phyloP scores from a whole-genome alignment of 345 rosid genomes.

The Gossypium herbaceum region DNA sequence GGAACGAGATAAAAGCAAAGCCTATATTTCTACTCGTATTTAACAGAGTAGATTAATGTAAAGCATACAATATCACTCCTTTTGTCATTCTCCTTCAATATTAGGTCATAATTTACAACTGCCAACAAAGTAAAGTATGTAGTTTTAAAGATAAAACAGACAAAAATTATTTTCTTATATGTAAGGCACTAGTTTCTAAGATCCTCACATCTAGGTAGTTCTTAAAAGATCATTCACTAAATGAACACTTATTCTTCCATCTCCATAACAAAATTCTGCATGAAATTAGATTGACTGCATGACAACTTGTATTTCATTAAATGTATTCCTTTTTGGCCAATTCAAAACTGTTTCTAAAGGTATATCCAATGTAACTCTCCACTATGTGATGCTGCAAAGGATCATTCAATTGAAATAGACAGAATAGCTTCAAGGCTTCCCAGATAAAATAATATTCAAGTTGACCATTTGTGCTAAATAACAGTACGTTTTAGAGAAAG shows the following conservation, averaged over 20 bases:
- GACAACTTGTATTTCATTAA: not conserved
- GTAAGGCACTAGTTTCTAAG: not conserved
- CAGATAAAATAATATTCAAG: not conserved
- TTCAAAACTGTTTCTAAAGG: not conserved
- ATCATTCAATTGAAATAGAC: not conserved
- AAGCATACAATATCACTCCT: not conserved
- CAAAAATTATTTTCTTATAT: not conserved
- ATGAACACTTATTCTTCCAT: not conserved
- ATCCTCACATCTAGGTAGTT: not conserved
- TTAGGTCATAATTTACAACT: not conserved
- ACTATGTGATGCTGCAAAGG: not conserved
- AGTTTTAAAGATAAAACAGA: not conserved
- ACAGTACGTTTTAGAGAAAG: not conserved
- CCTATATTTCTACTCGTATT: not conserved
- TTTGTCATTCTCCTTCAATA: not conserved
- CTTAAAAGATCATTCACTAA: not conserved
- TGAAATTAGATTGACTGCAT: not conserved
- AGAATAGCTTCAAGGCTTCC: not conserved
- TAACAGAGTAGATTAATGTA: not conserved
- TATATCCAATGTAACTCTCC: not conserved
- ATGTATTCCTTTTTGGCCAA: not conserved
- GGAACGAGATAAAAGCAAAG: not conserved
- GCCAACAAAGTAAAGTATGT: not conserved
- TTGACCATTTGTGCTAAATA: not conserved
- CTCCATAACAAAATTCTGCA: not conserved